phyloP scores from a whole-genome alignment of 2,329 filamentous ascomycete genomes.

The Allantophomopsis cytisporea region DNA sequence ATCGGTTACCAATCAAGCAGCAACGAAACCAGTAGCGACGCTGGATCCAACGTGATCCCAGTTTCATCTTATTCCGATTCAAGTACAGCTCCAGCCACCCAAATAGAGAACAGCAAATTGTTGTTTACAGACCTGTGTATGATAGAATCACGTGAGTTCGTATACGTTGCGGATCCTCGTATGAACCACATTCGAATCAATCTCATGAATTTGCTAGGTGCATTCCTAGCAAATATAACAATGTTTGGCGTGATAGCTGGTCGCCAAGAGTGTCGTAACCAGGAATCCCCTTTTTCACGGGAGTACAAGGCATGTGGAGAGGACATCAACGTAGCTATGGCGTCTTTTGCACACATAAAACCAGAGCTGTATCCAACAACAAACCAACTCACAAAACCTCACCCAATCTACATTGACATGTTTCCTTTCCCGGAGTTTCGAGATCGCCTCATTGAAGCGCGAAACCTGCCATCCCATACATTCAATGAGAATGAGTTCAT shows the following conservation, averaged over 20 bases:
- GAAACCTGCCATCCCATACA: neutral
- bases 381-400: neutral
- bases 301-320: neutral
- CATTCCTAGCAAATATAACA: neutral
- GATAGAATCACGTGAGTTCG: neutral
- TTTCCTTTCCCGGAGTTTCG: neutral
- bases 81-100: no score
- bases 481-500: neutral
- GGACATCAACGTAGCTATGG: neutral
- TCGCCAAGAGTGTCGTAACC: neutral
- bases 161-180: neutral
- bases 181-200: neutral
- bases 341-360: neutral
- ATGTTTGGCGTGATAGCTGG: neutral
- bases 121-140: neutral
- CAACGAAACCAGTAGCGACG: neutral
- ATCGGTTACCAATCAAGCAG: neutral
- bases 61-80: neutral
- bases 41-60: neutral
- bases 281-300: neutral
- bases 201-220: neutral
- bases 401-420: neutral
- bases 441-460: neutral
- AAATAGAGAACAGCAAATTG: neutral
- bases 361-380: neutral